Evolutionary conservation across 2,329 filamentous ascomycete species (phyloP), one percentile per base, ranked within the genome.

Genomic region (Venturia asperata): DNA sequence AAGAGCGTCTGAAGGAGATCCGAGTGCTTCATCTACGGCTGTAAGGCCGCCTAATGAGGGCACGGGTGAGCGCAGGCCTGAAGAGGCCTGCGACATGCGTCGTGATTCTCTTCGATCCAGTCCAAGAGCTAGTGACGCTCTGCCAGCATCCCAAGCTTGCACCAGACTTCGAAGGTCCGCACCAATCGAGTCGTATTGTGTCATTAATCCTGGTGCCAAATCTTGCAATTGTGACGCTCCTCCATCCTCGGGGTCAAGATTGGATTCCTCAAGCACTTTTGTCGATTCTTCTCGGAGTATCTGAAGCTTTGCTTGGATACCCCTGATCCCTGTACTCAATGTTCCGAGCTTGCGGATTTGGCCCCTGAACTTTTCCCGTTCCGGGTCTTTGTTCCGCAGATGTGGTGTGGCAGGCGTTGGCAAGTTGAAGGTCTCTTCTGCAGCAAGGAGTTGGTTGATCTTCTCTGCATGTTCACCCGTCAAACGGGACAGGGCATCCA

Each of bases 181-280:
- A 2, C 94, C 94, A 68, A 99, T 95, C 5, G 92, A 93, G 65
- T 99, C 94, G 75, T 97, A 99, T 72, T 97, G 94, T 27, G 87
- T 79, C 82, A 96, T 87, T 47, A 97, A 82, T 68, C 86, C 87
- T 0, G 87, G 84, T 0, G 90, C 91, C 19, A 96, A 83, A 69
- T 96, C 90, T 4, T 86, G 85, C 5, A 81, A 74, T 67, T 90
- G 85, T 7, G 66, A 63, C 30, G 37, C 41, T 10, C 52, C 30
- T 17, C 49, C 24, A 15, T 34, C 27, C 19, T 58, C 52, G 17
- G 30, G 30, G 15, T 49, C 30, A 24, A 37, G 13, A 52, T 75
- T 74, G 5, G 52, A 58, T 21, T 80, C 78, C 71, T 96, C 90
- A 37, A 96, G 77, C 55, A 86, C 86, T 67, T 85, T 85, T 72